Percentiles rank a stretch among this genome's conserved stretches.
These are phyloP conservation scores for Gaultheria prostrata DNA, from an alignment of 148 eudicot genomes.

Conservation along the genomic window DNA sequence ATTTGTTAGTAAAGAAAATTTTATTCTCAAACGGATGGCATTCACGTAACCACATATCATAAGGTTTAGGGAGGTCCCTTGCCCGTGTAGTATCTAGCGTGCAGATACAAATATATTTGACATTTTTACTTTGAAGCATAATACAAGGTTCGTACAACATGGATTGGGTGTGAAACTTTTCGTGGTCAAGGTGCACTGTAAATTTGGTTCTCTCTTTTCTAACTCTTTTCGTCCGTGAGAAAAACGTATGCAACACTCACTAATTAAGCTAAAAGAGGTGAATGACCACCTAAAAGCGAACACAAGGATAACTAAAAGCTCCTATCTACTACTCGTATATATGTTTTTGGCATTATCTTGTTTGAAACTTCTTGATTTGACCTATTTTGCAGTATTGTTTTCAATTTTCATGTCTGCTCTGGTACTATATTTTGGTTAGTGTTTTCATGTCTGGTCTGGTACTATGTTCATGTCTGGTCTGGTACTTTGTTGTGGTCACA, in stretches of 20 bases:
- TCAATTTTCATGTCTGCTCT: background rate
- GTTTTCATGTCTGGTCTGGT: too few relatives aligned
- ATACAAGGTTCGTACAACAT: too few relatives aligned
- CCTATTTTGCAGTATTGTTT: background rate
- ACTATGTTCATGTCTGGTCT: background rate
- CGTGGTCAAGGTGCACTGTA: background rate
- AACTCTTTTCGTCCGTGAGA: background rate
- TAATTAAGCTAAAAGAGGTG: background rate
- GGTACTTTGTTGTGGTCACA: background rate
- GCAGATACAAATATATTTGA: too few relatives aligned
- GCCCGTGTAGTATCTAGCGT: too few relatives aligned
- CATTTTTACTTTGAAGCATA: too few relatives aligned
- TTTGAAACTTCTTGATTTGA: background rate
- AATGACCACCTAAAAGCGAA: background rate
- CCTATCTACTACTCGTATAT: background rate
- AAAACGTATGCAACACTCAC: too few relatives aligned
- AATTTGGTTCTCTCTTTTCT: background rate
- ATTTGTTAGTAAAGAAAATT: background rate
- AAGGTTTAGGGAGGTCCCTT: background rate
- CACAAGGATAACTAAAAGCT: background rate
- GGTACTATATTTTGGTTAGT: too few relatives aligned
- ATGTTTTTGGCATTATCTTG: background rate
- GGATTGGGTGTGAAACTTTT: too few relatives aligned
- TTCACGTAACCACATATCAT: background rate
- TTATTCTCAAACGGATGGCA: background rate